Evolutionary conservation across 2,329 filamentous ascomycete species (phyloP).

Genomic region (Colletotrichum sojae): DNA sequence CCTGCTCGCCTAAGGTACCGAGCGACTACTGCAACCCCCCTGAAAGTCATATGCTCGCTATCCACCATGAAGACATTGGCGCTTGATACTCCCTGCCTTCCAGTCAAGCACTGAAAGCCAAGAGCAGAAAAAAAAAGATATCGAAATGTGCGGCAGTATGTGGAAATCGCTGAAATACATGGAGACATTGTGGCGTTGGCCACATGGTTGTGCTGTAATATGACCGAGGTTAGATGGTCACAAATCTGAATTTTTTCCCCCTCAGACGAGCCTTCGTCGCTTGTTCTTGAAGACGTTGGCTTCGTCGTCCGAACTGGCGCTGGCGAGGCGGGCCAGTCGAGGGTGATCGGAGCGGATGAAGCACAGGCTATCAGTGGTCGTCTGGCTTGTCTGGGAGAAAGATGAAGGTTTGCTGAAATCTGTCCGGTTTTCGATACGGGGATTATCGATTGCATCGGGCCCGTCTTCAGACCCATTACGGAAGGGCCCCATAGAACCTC

Average conservation of each 20-base stretch:
- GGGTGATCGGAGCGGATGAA: conserved; percentile 9
- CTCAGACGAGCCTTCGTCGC: not conserved
- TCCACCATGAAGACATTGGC: no score
- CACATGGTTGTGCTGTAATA: no score
- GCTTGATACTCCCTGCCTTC: no score
- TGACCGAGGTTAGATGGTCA: not conserved
- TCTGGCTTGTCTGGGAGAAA: not conserved
- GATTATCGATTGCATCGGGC: not conserved
- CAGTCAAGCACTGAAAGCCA: no score
- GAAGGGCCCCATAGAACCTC: not conserved
- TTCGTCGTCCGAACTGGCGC: not conserved
- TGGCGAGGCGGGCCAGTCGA: no score
- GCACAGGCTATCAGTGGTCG: not conserved
- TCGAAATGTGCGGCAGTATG: no score
- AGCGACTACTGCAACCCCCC: no score
- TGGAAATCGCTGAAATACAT: no score
- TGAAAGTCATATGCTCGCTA: no score
- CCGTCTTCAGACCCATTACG: not conserved
- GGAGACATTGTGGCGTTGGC: no score
- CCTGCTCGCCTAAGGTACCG: no score
- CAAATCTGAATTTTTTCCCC: not conserved
- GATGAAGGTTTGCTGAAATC: not conserved
- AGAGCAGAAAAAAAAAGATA: no score
- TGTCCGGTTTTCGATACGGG: not conserved
- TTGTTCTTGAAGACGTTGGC: not conserved